Percentiles rank a stretch among this genome's conserved stretches.
These are phyloP conservation scores for Penicillium bovifimosum DNA, from an alignment of 495 filamentous ascomycete species.

Conservation along the genomic window DNA sequence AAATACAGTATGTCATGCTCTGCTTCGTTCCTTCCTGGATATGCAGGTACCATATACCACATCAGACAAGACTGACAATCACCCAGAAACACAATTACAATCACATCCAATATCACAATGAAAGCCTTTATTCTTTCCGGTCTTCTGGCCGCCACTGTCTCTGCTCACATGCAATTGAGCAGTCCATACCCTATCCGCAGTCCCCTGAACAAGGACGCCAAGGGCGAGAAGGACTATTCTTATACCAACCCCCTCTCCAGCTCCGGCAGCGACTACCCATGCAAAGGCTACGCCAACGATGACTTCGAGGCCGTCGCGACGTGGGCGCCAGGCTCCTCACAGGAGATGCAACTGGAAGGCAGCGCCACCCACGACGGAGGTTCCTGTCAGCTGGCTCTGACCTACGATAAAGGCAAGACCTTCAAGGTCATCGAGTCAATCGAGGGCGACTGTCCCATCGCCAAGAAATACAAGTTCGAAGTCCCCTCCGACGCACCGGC, in stretches of 20 bases:
- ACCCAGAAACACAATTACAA: no score
- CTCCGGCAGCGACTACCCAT: constrained; percentile 44
- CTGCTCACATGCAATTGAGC: constrained; percentile 44
- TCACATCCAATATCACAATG: no score
- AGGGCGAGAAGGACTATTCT: constrained; percentile 44
- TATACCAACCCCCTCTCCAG: constrained; percentile 44
- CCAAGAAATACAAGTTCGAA: constrained; percentile 43
- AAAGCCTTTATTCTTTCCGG: constrained; percentile 32
- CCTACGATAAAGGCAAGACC: constrained; percentile 62
- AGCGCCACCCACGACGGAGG: constrained; percentile 78
- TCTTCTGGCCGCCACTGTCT: constrained; percentile 35
- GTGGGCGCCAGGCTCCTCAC: constrained; percentile 37
- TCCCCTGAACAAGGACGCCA: constrained; percentile 35
- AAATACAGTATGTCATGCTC: constrained; percentile 1
- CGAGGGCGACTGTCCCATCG: constrained; percentile 70
- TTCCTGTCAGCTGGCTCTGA: constrained; percentile 79
- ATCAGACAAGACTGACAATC: background rate
- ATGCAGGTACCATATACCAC: background rate
- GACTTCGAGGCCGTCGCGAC: constrained; percentile 39
- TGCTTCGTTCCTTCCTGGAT: background rate
- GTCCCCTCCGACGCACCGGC: constrained; percentile 40
- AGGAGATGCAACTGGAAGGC: constrained; percentile 37
- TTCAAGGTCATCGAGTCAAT: constrained; percentile 83
- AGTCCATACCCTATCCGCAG: constrained; percentile 44
- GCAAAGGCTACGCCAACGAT: constrained; percentile 49